Evolutionary conservation across 352 stramenopile species (phyloP), one percentile per base, ranked within the genome.

Genomic region (Peronospora destructor): DNA sequence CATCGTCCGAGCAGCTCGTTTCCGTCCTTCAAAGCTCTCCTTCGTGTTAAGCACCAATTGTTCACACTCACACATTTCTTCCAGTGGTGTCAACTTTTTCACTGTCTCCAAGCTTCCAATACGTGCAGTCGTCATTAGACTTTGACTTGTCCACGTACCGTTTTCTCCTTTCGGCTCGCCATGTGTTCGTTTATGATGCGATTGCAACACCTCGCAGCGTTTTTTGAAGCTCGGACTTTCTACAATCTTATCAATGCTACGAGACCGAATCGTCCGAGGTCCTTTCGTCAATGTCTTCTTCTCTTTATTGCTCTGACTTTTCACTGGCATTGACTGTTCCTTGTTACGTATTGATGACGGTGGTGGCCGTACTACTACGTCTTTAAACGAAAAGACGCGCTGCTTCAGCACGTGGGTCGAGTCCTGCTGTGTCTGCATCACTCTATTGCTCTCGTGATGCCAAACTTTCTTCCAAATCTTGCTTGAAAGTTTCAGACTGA

Each of bases 201-300:
- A 51, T 32, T 71, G 65, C 10, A 74, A 58, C 30, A 57, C 65
- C 36, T 74, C 65, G 39, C 65, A 74, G 28, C 65, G 61, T n/a
- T 68, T 74, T 38, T 68, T 68, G 32, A 74, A 74, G 32, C 47
- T 74, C 11, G 65, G 17, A 13, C 61, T 71, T 40, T 71, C 56
- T 1, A 71, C 61, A 34, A 74, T 71, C 29, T 74, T 69, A 1
- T 40, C 58, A 34, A 74, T 56, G 35, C 61, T 71, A 23, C 64
- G 60, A 2, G 65, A 74, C 0, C 65, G 65, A 47, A 66, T 68
- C 2, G 36, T 4, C 9, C 30, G 30, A 0, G 30, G 10, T 4
- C 30, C 30, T 34, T 12, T 34, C 4, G 11, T 34, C 30, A 1
- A 7, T 7, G 10, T 34, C 30, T 34, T 34, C 30, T 34, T 34